Evolutionary conservation across 2,329 filamentous ascomycete genomes (phyloP).

Genomic region (Aspergillus alliaceus): DNA sequence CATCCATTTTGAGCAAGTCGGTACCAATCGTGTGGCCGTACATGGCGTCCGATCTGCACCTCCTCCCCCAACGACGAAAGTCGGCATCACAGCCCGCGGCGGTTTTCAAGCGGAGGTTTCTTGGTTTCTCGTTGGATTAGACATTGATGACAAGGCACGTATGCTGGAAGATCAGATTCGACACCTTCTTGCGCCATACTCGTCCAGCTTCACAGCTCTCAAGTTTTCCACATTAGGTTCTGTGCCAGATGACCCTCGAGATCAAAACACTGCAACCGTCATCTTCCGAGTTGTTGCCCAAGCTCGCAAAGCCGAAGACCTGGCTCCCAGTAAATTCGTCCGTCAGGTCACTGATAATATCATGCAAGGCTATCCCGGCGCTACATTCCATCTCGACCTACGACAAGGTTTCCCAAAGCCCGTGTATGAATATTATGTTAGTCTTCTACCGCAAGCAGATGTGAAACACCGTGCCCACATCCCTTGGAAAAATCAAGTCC

Average conservation of each 20-base stretch:
- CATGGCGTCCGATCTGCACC: conserved; percentile 43
- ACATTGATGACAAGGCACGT: conserved; percentile 49
- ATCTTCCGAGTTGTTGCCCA: conserved; percentile 48
- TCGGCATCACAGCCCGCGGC: conserved; percentile 52
- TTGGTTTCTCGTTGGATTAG: conserved; percentile 51
- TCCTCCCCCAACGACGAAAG: conserved; percentile 54
- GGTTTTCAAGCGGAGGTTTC: conserved; percentile 50
- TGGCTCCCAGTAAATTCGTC: conserved; percentile 34
- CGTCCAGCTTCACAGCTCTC: conserved; percentile 31
- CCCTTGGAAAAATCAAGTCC: conserved; percentile 18
- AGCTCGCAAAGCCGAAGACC: conserved; percentile 40
- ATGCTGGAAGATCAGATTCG: conserved; percentile 49
- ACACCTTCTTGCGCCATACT: conserved; percentile 35
- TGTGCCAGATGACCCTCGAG: conserved; percentile 31
- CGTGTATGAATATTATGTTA: conserved; percentile 33
- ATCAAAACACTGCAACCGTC: conserved; percentile 45
- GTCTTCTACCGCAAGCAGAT: conserved; percentile 25
- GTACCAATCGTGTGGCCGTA: conserved; percentile 49
- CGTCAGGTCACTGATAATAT: conserved; percentile 40
- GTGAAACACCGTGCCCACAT: conserved; percentile 29
- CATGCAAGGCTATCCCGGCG: conserved; percentile 43
- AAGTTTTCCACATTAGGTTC: conserved; percentile 33
- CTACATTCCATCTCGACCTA: conserved; percentile 36
- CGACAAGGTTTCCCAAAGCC: conserved; percentile 37
- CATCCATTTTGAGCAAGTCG: conserved; percentile 54